phyloP scores from a whole-genome alignment of 164 flowering plant species.

The Akebia trifoliata region DNA sequence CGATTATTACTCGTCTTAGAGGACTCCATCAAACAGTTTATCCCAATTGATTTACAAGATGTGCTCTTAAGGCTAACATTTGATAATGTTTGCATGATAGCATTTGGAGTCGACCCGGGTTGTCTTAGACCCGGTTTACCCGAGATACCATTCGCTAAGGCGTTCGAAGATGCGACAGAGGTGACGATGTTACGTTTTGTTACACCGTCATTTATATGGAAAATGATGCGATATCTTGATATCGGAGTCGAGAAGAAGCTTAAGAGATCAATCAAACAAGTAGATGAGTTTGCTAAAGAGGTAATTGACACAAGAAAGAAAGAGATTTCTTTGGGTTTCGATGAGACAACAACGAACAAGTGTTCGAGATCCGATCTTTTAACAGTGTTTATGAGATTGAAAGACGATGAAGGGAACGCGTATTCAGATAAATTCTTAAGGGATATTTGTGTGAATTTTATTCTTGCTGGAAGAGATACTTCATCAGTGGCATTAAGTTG shows the following conservation, averaged over 20 bases:
- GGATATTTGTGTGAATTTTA: constrained; percentile 87
- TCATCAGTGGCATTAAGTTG: constrained; percentile 87
- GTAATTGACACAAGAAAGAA: constrained; percentile 69
- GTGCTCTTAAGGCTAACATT: constrained; percentile 71
- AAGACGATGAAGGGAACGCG: constrained; percentile 58
- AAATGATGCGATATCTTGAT: constrained; percentile 46
- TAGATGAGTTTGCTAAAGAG: constrained; percentile 63
- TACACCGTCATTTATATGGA: constrained; percentile 69
- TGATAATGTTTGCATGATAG: constrained; percentile 94
- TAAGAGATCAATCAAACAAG: constrained; percentile 43
- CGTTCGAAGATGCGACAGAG: constrained; percentile 89
- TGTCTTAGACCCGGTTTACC: constrained; percentile 63
- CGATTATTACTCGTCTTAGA: constrained; percentile 64
- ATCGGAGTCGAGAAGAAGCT: constrained; percentile 60
- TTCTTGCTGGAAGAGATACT: constrained; percentile 92
- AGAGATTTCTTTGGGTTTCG: constrained; percentile 32
- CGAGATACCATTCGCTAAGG: constrained; percentile 68
- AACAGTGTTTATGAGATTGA: constrained; percentile 67
- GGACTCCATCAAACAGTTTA: constrained; percentile 16
- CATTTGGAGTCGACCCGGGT: constrained; percentile 91
- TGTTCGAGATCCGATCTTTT: constrained; percentile 65
- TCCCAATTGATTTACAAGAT: constrained; percentile 62
- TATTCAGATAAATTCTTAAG: constrained; percentile 70
- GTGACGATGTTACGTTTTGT: constrained; percentile 58
- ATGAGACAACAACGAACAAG: constrained; percentile 8